These are phyloP conservation scores for Leptodermis oblonga DNA, from an alignment of 257 asterid species.

Conservation along the genomic window DNA sequence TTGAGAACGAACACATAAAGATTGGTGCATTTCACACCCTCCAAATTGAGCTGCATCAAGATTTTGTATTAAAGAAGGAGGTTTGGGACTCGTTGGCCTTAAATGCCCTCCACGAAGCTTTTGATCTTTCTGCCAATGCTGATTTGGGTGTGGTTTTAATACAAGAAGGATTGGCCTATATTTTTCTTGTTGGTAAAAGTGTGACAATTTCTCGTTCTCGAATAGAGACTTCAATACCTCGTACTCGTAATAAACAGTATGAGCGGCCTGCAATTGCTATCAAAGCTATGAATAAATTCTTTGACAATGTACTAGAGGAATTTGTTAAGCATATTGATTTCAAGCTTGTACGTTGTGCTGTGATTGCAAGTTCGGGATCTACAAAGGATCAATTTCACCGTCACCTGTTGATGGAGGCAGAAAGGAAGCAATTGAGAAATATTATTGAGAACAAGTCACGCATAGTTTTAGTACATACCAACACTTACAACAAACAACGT, in stretches of 20 bases:
- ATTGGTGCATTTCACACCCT: slow-evolving; percentile 96
- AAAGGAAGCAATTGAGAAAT: slow-evolving; percentile 78
- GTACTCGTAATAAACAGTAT: too few relatives aligned
- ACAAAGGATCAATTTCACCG: slow-evolving; percentile 91
- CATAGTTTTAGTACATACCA: slow-evolving; percentile 78
- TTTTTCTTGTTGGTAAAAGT: slow-evolving; percentile 83
- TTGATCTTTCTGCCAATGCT: slow-evolving; percentile 86
- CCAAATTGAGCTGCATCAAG: slow-evolving; percentile 75
- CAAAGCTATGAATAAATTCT: slow-evolving; percentile 78
- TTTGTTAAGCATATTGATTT: slow-evolving; percentile 71
- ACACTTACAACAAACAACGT: slow-evolving; percentile 95
- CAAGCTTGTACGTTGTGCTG: slow-evolving; percentile 83
- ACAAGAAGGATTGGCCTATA: slow-evolving; percentile 87
- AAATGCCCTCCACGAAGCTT: slow-evolving; percentile 72
- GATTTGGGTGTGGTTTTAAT: slow-evolving; percentile 85
- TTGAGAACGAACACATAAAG: slow-evolving; percentile 91
- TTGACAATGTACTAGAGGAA: slow-evolving; percentile 77
- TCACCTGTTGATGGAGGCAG: slow-evolving; percentile 88
- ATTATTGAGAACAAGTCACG: slow-evolving; percentile 89
- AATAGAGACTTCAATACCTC: slow-evolving; percentile 85
- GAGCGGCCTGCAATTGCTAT: slow-evolving; percentile 88
- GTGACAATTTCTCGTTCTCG: slow-evolving; percentile 77
- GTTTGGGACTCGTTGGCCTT: slow-evolving; percentile 81
- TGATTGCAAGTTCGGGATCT: slow-evolving; percentile 96
- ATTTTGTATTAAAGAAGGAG: slow-evolving; percentile 81